These are phyloP conservation scores for Hyphodiscus hymeniophilus DNA, from an alignment of 495 filamentous ascomycete genomes.

Conservation along the genomic window DNA sequence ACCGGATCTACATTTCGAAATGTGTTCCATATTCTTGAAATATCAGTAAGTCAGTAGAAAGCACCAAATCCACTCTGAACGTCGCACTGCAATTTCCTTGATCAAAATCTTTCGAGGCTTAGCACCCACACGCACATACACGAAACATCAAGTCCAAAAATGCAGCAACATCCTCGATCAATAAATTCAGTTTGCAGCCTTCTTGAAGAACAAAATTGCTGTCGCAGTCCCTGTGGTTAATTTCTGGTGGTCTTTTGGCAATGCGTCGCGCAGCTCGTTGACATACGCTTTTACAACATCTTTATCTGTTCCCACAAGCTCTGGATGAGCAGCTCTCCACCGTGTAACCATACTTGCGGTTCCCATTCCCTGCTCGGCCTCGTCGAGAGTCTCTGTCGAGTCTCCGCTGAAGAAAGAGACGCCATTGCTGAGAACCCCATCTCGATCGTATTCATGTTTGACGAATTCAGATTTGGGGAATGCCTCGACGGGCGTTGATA, in stretches of 20 bases:
- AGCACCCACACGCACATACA: too few species aligned
- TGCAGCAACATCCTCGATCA: too few species aligned
- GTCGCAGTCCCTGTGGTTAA: constrained; percentile 4
- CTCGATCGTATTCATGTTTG: constrained; percentile 14
- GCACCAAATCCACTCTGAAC: too few species aligned
- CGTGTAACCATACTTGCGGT: constrained; percentile 20
- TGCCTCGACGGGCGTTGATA: constrained; percentile 23
- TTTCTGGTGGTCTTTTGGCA: constrained; percentile 1
- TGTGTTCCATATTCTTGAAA: too few species aligned
- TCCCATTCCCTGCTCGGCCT: constrained; percentile 7
- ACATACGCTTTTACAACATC: constrained; percentile 12
- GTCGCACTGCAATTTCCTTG: too few species aligned
- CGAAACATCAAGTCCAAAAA: too few species aligned
- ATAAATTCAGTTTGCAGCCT: not conserved
- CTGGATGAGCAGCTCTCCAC: constrained; percentile 19
- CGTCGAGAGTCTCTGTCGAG: not conserved
- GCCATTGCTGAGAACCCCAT: constrained; percentile 17
- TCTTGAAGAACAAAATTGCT: constrained; percentile 19
- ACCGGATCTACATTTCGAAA: too few species aligned
- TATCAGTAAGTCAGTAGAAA: too few species aligned
- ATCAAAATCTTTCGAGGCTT: too few species aligned
- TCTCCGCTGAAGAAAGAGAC: constrained; percentile 15
- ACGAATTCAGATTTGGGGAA: constrained; percentile 35
- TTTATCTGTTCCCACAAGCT: constrained; percentile 16
- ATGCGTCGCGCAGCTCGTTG: constrained; percentile 6